phyloP scores from a whole-genome alignment of 495 filamentous ascomycete species.

The Saxispiralis lemnorum region DNA sequence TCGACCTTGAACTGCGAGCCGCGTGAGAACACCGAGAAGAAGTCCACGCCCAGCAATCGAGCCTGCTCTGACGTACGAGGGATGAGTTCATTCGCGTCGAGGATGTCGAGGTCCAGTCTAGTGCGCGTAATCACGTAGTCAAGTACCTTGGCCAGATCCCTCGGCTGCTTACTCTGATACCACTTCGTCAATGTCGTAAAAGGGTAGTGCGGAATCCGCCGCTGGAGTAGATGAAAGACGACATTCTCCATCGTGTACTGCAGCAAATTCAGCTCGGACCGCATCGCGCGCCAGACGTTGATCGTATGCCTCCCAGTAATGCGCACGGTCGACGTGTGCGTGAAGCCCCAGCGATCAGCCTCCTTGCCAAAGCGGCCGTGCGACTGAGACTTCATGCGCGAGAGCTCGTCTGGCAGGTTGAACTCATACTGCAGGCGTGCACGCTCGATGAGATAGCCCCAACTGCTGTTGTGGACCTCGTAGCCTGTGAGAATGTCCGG shows the following conservation, averaged over 20 bases:
- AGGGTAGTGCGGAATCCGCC: conserved; percentile 78
- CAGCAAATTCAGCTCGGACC: conserved; percentile 68
- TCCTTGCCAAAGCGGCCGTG: conserved; percentile 72
- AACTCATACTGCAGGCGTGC: conserved; percentile 75
- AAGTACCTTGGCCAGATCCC: conserved; percentile 55
- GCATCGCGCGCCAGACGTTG: conserved; percentile 95
- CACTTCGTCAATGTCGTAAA: conserved; percentile 62
- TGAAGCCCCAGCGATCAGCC: conserved; percentile 79
- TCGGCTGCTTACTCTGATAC: conserved; percentile 50
- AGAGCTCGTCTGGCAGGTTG: conserved; percentile 77
- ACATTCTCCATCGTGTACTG: conserved; percentile 97
- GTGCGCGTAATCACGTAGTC: conserved; percentile 64
- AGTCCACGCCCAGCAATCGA: conserved; percentile 81
- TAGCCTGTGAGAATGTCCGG: conserved; percentile 92
- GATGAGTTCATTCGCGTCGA: conserved; percentile 79
- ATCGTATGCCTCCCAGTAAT: conserved; percentile 89
- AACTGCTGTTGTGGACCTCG: conserved; percentile 81
- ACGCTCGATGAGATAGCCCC: conserved; percentile 89
- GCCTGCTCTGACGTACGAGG: conserved; percentile 88
- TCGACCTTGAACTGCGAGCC: conserved; percentile 98
- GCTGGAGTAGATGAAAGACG: conserved; percentile 76
- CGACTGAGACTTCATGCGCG: conserved; percentile 65
- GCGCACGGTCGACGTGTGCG: conserved; percentile 67
- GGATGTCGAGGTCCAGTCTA: conserved; percentile 70
- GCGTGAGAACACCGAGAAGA: conserved; percentile 81